Conservation (phyloP, 192 early-diverging fungal genomes). For the Backusella circina region DNA sequence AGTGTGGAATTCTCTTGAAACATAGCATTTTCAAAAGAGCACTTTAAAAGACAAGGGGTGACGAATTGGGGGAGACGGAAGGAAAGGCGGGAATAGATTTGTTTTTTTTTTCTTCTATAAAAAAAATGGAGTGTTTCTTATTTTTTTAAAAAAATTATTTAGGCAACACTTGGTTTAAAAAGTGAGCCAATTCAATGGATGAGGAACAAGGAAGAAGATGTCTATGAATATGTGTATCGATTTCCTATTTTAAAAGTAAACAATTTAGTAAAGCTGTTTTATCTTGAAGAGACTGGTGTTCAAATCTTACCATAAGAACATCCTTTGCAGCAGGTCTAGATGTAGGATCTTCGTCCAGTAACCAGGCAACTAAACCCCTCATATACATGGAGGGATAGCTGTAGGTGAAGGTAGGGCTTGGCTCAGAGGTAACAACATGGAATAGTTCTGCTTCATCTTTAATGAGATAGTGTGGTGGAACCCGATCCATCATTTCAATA, state of each 20-base stretch:
- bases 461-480: slow-evolving; percentile 43
- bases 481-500: slow-evolving; percentile 47
- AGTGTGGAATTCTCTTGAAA: not conserved
- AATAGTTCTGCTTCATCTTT: slow-evolving; percentile 38
- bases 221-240: slow-evolving; percentile 28
- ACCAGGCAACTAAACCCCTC: slow-evolving; percentile 39
- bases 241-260: slow-evolving; percentile 16
- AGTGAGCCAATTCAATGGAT: slow-evolving; percentile 23
- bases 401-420: slow-evolving; percentile 37
- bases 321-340: slow-evolving; percentile 33
- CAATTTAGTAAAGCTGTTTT: not conserved
- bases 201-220: slow-evolving; percentile 23
- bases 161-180: slow-evolving; percentile 23
- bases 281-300: not conserved
- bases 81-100: not conserved
- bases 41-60: not conserved
- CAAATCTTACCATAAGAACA: slow-evolving; percentile 26
- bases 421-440: slow-evolving; percentile 27
- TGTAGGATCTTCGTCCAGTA: slow-evolving; percentile 29
- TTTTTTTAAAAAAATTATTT: slow-evolving; percentile 4
- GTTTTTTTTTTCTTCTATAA: slow-evolving; percentile 10
- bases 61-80: not conserved
- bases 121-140: not conserved
- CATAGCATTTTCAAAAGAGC: not conserved
- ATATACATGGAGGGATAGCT: slow-evolving; percentile 41